Percentiles rank a stretch among this genome's conserved stretches.
These are phyloP conservation scores for Aspergillus leporis DNA, from an alignment of 495 filamentous ascomycete genomes.

Conservation along the genomic window DNA sequence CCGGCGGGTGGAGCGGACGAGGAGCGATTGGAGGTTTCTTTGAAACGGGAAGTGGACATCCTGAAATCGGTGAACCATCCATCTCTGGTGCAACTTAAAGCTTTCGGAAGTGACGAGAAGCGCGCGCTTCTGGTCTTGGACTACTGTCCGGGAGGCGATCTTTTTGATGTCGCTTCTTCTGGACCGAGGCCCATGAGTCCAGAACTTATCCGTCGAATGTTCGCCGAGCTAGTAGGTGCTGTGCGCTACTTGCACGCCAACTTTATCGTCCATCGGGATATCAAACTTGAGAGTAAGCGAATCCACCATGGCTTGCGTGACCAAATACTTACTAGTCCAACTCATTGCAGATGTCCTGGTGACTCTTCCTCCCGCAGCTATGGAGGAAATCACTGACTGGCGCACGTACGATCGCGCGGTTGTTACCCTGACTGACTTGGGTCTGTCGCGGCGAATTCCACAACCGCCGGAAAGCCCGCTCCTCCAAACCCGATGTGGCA, in stretches of 20 bases:
- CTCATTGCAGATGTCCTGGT: slow-evolving; percentile 75
- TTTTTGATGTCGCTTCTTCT: slow-evolving; percentile 84
- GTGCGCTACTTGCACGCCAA: slow-evolving; percentile 80
- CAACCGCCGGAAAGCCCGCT: slow-evolving; percentile 67
- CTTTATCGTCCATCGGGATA: slow-evolving; percentile 92
- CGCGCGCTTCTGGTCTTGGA: slow-evolving; percentile 82
- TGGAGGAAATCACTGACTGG: slow-evolving; percentile 60
- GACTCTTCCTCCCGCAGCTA: slow-evolving; percentile 63
- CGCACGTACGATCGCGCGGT: slow-evolving; percentile 74
- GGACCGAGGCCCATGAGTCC: slow-evolving; percentile 64
- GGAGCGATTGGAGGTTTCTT: slow-evolving; percentile 83
- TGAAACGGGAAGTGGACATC: slow-evolving; percentile 94
- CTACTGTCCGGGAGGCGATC: slow-evolving; percentile 90
- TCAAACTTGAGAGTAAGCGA: slow-evolving; percentile 92
- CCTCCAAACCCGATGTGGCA: slow-evolving; percentile 87
- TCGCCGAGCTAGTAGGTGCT: slow-evolving; percentile 83
- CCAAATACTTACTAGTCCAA: slow-evolving; percentile 26
- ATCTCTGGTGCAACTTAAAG: slow-evolving; percentile 84
- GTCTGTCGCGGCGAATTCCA: slow-evolving; percentile 81
- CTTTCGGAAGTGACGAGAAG: slow-evolving; percentile 77
- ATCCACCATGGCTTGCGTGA: background rate
- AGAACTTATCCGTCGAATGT: slow-evolving; percentile 76
- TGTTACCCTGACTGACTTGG: slow-evolving; percentile 87
- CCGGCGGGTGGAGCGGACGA: slow-evolving; percentile 88
- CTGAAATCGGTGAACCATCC: slow-evolving; percentile 85